Conservation (phyloP, 2,329 filamentous ascomycete genomes). For the Ilyonectria destructans region DNA sequence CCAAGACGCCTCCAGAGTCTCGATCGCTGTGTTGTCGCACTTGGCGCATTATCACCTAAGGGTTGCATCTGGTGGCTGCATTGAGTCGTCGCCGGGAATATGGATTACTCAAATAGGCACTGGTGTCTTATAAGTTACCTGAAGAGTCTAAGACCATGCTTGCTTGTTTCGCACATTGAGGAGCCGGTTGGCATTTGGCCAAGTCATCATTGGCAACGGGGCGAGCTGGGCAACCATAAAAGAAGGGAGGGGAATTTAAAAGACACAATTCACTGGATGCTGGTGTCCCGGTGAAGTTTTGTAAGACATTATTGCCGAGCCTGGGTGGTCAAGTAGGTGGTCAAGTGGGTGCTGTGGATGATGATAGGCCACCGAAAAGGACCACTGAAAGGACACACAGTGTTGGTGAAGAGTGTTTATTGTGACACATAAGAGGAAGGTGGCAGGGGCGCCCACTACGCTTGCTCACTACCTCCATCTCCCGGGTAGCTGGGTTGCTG, state of each 20-base stretch:
- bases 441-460: background rate
- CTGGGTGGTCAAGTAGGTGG: background rate
- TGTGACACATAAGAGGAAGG: background rate
- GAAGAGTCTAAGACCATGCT: background rate
- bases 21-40: background rate
- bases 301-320: conserved; percentile 13
- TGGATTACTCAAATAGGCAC: background rate
- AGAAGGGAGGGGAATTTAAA: background rate
- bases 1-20: background rate
- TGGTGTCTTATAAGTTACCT: background rate
- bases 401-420: background rate
- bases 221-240: background rate
- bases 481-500: background rate
- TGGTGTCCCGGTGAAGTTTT: background rate
- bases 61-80: background rate
- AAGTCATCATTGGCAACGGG: background rate
- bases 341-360: background rate
- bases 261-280: background rate
- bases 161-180: background rate
- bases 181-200: background rate
- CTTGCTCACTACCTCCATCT: background rate
- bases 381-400: background rate
- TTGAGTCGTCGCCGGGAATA: background rate
- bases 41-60: background rate
- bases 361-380: background rate